A percentile compares a stretch with the other conserved stretches of the same genome.
These are phyloP conservation scores for Falciphora oryzae DNA, from an alignment of 2,329 filamentous ascomycete genomes.

Conservation along the genomic window DNA sequence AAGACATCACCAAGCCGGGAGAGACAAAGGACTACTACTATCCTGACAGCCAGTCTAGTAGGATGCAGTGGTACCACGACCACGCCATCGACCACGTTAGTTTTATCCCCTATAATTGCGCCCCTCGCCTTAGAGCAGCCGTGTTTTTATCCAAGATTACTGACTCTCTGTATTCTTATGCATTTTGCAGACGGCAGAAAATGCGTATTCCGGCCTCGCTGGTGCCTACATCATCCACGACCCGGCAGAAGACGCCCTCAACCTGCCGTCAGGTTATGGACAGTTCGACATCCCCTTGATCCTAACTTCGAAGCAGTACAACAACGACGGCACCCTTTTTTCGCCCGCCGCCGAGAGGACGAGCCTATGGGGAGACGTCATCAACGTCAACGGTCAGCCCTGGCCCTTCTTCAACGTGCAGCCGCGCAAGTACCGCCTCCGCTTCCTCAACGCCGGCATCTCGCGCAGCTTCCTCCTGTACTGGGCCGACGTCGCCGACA, in stretches of 20 bases:
- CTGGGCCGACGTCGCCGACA: constrained; percentile 21
- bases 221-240: constrained; percentile 46
- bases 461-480: constrained; percentile 37
- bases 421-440: constrained; percentile 48
- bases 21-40: constrained; percentile 53
- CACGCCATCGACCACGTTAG: constrained; percentile 22
- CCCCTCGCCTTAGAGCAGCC: not conserved
- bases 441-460: constrained; percentile 39
- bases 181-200: constrained; percentile 34
- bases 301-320: constrained; percentile 41
- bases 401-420: constrained; percentile 49
- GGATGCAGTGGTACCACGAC: constrained; percentile 49
- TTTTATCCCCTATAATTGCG: not conserved
- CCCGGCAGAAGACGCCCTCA: constrained; percentile 34
- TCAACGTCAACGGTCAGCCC: constrained; percentile 48
- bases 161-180: not conserved
- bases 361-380: constrained; percentile 45
- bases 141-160: too few relatives aligned
- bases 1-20: constrained; percentile 37
- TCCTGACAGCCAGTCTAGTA: constrained; percentile 41
- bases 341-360: constrained; percentile 30
- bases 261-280: constrained; percentile 33
- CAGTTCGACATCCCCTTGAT: constrained; percentile 42
- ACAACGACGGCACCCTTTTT: constrained; percentile 36
- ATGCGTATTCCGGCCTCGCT: constrained; percentile 46